phyloP scores from a whole-genome alignment of 2,329 filamentous ascomycete genomes.

The Diplodia mutila region DNA sequence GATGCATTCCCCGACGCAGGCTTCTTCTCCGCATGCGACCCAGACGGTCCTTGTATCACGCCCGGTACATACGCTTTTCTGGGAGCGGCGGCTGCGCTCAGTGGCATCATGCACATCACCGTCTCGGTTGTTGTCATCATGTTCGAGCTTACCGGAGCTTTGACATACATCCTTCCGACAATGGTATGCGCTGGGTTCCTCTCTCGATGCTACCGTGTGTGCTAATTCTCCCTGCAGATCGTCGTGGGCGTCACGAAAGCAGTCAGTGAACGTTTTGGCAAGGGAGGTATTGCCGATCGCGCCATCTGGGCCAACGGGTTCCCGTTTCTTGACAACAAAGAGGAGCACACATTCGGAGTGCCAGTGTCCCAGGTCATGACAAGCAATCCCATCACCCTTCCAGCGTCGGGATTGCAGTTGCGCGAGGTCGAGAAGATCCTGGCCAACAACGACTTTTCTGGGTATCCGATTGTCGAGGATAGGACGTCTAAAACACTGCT shows the following conservation, averaged over 20 bases:
- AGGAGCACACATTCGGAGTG: constrained; percentile 95
- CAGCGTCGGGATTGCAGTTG: constrained; percentile 73
- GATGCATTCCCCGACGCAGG: constrained; percentile 79
- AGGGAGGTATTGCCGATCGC: constrained; percentile 92
- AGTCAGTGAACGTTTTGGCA: constrained; percentile 87
- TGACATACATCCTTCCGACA: constrained; percentile 95
- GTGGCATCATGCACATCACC: constrained; percentile 97
- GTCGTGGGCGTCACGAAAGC: constrained; percentile 96
- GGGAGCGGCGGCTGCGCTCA: constrained; percentile 86
- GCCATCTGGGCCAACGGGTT: constrained; percentile 99
- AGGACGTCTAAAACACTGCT: constrained; percentile 70
- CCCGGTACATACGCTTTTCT: constrained; percentile 96
- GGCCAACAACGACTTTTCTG: constrained; percentile 80
- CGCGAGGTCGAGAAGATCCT: constrained; percentile 77
- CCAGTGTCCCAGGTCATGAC: constrained; percentile 92
- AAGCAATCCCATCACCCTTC: constrained; percentile 71
- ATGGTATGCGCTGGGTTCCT: constrained; percentile 62
- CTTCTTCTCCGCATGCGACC: constrained; percentile 87
- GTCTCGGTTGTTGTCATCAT: constrained; percentile 98
- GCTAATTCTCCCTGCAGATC: constrained; percentile 56
- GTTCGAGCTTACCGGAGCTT: constrained; percentile 96
- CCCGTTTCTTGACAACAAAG: constrained; percentile 95
- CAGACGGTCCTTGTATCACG: constrained; percentile 93
- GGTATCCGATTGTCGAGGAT: constrained; percentile 89
- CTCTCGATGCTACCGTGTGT: not conserved